These are phyloP conservation scores for Sechiopsis laciniata DNA, from an alignment of 306 rosid genomes.

Conservation along the genomic window DNA sequence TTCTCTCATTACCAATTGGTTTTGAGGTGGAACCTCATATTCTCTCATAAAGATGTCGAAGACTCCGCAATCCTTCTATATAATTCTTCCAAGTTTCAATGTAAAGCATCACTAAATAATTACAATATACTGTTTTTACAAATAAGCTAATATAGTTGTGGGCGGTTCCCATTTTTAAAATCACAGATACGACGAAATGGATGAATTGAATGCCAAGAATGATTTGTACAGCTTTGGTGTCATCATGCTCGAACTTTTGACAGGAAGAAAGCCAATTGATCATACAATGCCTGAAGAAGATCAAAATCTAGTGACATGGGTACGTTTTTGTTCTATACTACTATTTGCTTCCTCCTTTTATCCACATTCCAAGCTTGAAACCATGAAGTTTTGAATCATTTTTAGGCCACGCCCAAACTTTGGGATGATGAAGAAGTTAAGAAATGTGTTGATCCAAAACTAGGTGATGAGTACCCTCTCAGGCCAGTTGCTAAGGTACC, in stretches of 20 bases:
- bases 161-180: neutral
- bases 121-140: neutral
- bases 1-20: too few relatives aligned
- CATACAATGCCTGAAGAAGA: slow-evolving; percentile 89
- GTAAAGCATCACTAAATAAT: too few relatives aligned
- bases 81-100: neutral
- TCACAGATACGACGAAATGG: slow-evolving; percentile 83
- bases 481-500: slow-evolving; percentile 22
- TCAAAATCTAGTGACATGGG: slow-evolving; percentile 93
- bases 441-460: slow-evolving; percentile 58
- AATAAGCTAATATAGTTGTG: slow-evolving; percentile 3
- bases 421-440: slow-evolving; percentile 88
- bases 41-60: too few relatives aligned
- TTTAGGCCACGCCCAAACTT: slow-evolving; percentile 87
- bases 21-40: too few relatives aligned
- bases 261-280: slow-evolving; percentile 93
- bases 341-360: neutral
- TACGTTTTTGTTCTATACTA: slow-evolving; percentile 30
- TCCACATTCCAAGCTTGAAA: slow-evolving; percentile 23
- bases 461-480: neutral
- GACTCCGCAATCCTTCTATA: slow-evolving; percentile 3
- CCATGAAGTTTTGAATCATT: slow-evolving; percentile 24
- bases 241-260: slow-evolving; percentile 82
- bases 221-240: slow-evolving; percentile 91
- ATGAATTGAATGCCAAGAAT: slow-evolving; percentile 83